Percentiles rank a stretch among this genome's conserved stretches.
Evolutionary conservation across 2,329 filamentous ascomycete genomes (phyloP).

Genomic region (Cordyceps militaris): DNA sequence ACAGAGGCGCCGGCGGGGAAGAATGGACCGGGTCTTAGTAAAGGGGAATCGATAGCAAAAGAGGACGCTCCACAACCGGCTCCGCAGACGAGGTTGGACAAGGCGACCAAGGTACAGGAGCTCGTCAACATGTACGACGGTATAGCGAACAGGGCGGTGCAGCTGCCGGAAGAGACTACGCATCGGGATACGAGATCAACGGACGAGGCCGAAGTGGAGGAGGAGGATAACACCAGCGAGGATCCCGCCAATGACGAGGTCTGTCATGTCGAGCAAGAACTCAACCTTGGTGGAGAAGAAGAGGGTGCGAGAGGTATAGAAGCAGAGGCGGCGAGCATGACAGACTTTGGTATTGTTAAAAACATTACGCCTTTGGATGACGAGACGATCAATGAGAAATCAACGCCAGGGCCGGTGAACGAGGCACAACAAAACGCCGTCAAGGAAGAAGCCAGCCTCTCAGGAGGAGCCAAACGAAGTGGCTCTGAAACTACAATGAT

Average conservation of each 20-base stretch:
- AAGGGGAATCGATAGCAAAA: background rate
- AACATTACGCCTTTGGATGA: too few species aligned
- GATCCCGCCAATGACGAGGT: background rate
- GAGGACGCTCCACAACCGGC: background rate
- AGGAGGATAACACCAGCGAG: background rate
- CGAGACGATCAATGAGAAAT: too few species aligned
- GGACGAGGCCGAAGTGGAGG: background rate
- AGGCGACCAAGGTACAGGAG: constrained; percentile 41
- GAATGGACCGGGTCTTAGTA: background rate
- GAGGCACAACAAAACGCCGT: too few species aligned
- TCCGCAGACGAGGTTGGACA: constrained; percentile 12
- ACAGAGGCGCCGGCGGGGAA: background rate
- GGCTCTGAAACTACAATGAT: background rate
- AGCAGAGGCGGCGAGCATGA: background rate
- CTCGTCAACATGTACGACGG: constrained; percentile 45
- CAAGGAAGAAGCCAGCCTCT: too few species aligned
- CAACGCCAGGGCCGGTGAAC: too few species aligned
- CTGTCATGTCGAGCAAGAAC: background rate
- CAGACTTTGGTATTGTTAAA: background rate
- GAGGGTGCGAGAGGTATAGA: background rate
- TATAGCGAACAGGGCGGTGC: constrained; percentile 24
- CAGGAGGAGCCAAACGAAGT: too few species aligned
- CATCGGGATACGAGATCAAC: background rate
- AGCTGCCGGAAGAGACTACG: background rate
- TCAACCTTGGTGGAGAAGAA: background rate